Base-by-base conservation (phyloP, 768 basidiomycete species). In the Lyophyllum semitale region DNA sequence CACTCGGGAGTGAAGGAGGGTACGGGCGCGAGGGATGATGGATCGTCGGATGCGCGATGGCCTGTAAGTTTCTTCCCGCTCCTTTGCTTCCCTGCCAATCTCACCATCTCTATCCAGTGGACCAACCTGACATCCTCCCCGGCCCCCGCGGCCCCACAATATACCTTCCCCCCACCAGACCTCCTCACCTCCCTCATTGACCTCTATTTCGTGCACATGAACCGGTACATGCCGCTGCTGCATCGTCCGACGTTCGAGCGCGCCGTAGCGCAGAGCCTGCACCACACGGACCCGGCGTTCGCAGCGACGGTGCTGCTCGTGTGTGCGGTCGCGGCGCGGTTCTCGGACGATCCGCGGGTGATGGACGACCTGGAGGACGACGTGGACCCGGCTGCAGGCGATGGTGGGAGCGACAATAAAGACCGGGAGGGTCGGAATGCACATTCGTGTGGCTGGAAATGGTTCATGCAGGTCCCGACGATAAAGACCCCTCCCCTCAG, bases 161-260 rank as follows among this genome's bases (percentile, higher is more conserved):
- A 78, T 63, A 57, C 18, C 1, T 87, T 84, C 58, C 86, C 85
- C 0, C 75, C 80, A 6, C 48, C 70, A 0, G 83, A 82, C 44
- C 78, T 94, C 48, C 72, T 81, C 8, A 46, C 58, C 11, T 42
- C 59, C 0, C 76, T 95, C 40, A 71, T 91, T 44, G 79, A 86
- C 29, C 71, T 84, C 23, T 93, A 88, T 63, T 96, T 95, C 65
- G 53, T 58, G 2, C 60, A 80, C 33, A 54, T 78, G 58, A 89
- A 93, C 61, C 59, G 74, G 22, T 75, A 80, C 50, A 64, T 82
- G 0, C 91, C 92, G 1, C 73, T 95, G 1, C 73, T 96, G 3
- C 91, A 94, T 61, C 80, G 84, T 6, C 84, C 84, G 0, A 82
- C 82, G 5, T 90, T 95, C 60, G 78, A 86, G 35, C 71, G 75